These are phyloP conservation scores for Boletus speciosus DNA, from an alignment of 768 basidiomycete species.

Conservation along the genomic window DNA sequence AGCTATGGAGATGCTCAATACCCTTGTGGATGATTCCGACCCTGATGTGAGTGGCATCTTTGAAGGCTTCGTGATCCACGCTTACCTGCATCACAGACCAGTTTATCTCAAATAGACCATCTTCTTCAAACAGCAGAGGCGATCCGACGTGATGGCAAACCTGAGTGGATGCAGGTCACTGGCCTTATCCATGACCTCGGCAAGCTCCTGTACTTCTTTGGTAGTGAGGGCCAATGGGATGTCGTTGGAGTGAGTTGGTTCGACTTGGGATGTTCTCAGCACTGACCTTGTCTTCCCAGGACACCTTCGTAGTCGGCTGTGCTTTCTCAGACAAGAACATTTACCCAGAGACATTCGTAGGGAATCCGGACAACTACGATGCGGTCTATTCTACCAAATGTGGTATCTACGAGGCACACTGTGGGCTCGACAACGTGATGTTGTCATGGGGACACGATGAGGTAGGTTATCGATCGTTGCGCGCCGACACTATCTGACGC, in stretches of 20 bases:
- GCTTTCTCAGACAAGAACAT: constrained; percentile 81
- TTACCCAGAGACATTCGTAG: constrained; percentile 73
- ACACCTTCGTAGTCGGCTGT: constrained; percentile 82
- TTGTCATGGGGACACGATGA: constrained; percentile 92
- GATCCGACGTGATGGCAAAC: constrained; percentile 79
- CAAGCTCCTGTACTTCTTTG: constrained; percentile 81
- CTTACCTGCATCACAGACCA: constrained; percentile 46
- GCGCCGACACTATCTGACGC: constrained; percentile 3
- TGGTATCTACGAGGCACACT: constrained; percentile 75
- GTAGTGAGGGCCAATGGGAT: constrained; percentile 90
- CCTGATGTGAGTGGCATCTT: constrained; percentile 56
- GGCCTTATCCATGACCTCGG: constrained; percentile 89
- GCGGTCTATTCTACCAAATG: constrained; percentile 64
- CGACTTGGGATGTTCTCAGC: background rate
- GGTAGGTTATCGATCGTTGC: constrained; percentile 39
- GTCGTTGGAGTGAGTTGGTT: constrained; percentile 71
- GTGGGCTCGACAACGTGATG: constrained; percentile 85
- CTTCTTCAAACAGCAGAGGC: constrained; percentile 90
- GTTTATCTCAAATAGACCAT: constrained; percentile 84
- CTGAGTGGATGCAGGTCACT: constrained; percentile 90
- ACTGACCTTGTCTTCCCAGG: constrained; percentile 33
- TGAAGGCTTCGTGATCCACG: background rate
- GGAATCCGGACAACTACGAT: constrained; percentile 67
- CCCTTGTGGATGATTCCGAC: constrained; percentile 86
- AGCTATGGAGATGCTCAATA: constrained; percentile 84